Conservation (phyloP, 148 eudicot species). For the Camellia lanceoleosa region DNA sequence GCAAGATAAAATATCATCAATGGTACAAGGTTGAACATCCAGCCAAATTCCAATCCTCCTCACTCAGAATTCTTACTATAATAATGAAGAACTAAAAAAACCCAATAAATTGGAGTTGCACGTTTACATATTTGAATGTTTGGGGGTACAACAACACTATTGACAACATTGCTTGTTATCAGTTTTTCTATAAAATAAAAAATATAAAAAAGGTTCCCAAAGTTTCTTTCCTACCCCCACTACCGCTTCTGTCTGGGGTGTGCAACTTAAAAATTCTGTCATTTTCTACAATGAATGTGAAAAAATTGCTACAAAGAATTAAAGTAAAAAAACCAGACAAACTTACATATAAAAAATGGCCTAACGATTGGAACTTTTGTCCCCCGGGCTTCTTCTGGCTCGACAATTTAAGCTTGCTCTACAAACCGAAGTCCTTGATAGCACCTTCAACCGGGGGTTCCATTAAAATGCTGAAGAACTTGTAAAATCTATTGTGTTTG, state of each 20-base stretch:
- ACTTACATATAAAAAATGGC: not conserved
- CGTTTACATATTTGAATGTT: not conserved
- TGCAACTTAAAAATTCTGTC: conserved; percentile 14
- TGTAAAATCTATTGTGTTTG: not conserved
- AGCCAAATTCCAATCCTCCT: conserved; percentile 4
- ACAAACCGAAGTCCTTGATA: not conserved
- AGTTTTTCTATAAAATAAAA: no score
- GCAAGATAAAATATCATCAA: not conserved
- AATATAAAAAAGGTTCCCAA: not conserved
- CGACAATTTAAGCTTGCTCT: not conserved
- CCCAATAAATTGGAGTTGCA: conserved; percentile 2
- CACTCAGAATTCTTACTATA: not conserved
- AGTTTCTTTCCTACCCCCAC: not conserved
- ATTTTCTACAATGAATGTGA: not conserved
- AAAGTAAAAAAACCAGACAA: not conserved
- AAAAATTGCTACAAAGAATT: not conserved
- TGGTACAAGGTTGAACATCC: not conserved
- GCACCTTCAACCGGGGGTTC: not conserved
- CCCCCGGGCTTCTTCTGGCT: not conserved
- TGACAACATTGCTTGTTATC: not conserved
- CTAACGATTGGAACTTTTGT: not conserved
- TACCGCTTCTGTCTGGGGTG: not conserved
- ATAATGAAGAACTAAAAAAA: not conserved
- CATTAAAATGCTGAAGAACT: not conserved
- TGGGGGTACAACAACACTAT: not conserved